Evolutionary conservation across 148 eudicot genomes (phyloP).

Genomic region (Silene uniflora): DNA sequence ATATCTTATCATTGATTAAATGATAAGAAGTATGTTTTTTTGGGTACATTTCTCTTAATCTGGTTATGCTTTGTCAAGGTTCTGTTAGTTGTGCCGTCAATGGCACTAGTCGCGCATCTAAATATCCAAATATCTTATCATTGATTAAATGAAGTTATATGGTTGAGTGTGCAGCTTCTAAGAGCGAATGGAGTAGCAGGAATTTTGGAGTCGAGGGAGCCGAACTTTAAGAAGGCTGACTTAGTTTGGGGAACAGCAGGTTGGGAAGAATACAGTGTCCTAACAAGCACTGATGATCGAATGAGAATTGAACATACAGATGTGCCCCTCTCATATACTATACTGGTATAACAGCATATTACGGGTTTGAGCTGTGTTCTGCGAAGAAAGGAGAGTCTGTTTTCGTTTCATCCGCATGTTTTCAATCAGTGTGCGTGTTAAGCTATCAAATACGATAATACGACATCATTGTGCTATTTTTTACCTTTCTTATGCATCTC

Average conservation of each 20-base stretch:
- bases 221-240: slow-evolving; percentile 39
- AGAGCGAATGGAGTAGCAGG: slow-evolving; percentile 30
- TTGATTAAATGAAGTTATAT: not conserved
- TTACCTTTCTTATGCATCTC: not conserved
- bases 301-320: slow-evolving; percentile 39
- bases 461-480: too few relatives aligned
- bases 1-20: too few relatives aligned
- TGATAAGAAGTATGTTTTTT: too few relatives aligned
- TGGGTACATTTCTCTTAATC: too few relatives aligned
- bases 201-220: slow-evolving; percentile 32
- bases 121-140: too few relatives aligned
- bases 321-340: slow-evolving; percentile 39
- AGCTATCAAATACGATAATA: not conserved
- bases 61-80: too few relatives aligned
- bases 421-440: not conserved
- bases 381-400: slow-evolving; percentile 42
- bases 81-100: too few relatives aligned
- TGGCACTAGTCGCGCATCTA: too few relatives aligned
- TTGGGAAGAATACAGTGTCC: slow-evolving; percentile 41
- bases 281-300: slow-evolving; percentile 16
- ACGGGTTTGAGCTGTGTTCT: slow-evolving; percentile 33
- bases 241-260: slow-evolving; percentile 36
- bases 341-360: slow-evolving; percentile 42
- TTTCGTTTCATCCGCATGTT: slow-evolving; percentile 32
- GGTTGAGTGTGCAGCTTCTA: slow-evolving; percentile 20